Evolutionary conservation across 129 eudicot species (phyloP).

Genomic region (sunflower (Helianthus annuus)): HanXRQr2.0-SUNRISE NC_035441.2:189297019-189297518

Average conservation of each 20-base stretch:
- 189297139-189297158: constrained; percentile 74
- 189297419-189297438: constrained; percentile 71
- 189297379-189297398: constrained; percentile 66
- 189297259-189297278: constrained; percentile 81
- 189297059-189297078: constrained; percentile 93
- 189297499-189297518: constrained; percentile 87
- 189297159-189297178: constrained; percentile 83
- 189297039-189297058: constrained; percentile 97
- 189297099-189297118: constrained; percentile 60
- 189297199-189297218: constrained; percentile 82
- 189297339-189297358: constrained; percentile 59
- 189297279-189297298: constrained; percentile 70
- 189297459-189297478: constrained; percentile 92
- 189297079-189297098: constrained; percentile 96
- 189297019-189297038: constrained; percentile 83
- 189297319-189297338: constrained; percentile 67
- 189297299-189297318: constrained; percentile 91
- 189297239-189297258: constrained; percentile 59
- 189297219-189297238: constrained; percentile 63
- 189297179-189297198: constrained; percentile 74
- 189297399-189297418: constrained; percentile 61
- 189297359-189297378: constrained; percentile 93
- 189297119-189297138: constrained; percentile 83
- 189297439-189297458: constrained; percentile 94
- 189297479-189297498: constrained; percentile 97